A percentile compares a stretch with the other conserved stretches of the same genome.
These are phyloP conservation scores for Taiozyma sp. DNA, from an alignment of 1,139 yeast species.

Conservation along the genomic window DNA sequence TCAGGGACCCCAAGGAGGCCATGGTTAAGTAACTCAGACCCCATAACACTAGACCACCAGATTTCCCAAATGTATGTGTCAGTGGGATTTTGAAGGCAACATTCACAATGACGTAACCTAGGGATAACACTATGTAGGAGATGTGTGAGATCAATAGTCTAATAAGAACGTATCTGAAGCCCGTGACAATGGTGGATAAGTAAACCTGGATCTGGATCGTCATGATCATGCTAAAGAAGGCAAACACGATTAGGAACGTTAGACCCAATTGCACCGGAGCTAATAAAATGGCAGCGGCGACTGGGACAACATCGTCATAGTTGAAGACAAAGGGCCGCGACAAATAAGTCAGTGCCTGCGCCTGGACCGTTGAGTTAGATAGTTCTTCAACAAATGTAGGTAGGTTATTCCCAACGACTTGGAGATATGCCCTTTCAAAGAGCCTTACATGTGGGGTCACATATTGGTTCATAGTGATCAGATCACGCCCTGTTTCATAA, in stretches of 20 bases:
- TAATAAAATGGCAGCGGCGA: constrained; percentile 40
- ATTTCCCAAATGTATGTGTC: constrained; percentile 46
- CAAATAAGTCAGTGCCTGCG: not conserved
- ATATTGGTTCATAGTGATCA: constrained; percentile 34
- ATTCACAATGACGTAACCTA: constrained; percentile 52
- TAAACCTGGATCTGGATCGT: constrained; percentile 48
- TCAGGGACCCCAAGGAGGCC: constrained; percentile 55
- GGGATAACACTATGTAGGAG: constrained; percentile 48
- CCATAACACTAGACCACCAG: constrained; percentile 65
- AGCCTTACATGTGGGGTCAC: constrained; percentile 33
- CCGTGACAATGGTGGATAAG: constrained; percentile 40
- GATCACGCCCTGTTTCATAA: constrained; percentile 53
- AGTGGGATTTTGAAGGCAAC: constrained; percentile 54
- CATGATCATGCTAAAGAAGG: constrained; percentile 55
- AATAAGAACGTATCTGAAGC: constrained; percentile 41
- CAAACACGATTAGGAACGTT: constrained; percentile 64
- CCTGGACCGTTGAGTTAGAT: not conserved
- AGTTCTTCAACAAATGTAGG: not conserved
- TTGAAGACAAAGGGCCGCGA: constrained; percentile 25
- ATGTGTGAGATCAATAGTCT: constrained; percentile 42
- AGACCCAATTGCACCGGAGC: constrained; percentile 74
- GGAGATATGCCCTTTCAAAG: constrained; percentile 29
- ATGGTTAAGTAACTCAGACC: constrained; percentile 51
- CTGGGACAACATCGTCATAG: constrained; percentile 45
- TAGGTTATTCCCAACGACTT: constrained; percentile 15